phyloP scores from a whole-genome alignment of 805 yeast species.

The Clavispora phyllophila region DNA sequence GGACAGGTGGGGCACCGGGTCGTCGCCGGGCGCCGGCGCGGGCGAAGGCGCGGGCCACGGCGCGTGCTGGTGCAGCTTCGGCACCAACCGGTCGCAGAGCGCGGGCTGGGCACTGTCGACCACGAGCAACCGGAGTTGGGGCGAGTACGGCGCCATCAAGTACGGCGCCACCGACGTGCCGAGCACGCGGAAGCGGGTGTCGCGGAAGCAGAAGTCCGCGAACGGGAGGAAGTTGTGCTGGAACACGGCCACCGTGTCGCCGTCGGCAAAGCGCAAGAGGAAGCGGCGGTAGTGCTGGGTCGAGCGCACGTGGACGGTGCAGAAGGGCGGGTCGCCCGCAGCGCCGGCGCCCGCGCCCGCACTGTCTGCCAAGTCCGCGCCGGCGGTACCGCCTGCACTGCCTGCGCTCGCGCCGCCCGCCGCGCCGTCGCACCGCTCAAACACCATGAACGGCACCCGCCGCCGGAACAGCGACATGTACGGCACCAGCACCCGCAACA shows the following conservation, averaged over 20 bases:
- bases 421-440: slow-evolving; percentile 24
- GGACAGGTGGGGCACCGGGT: slow-evolving; percentile 29
- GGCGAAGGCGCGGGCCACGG: background rate
- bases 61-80: background rate
- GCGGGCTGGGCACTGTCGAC: slow-evolving; percentile 32
- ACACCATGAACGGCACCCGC: slow-evolving; percentile 29
- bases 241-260: slow-evolving; percentile 24
- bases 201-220: slow-evolving; percentile 33
- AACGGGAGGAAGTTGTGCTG: slow-evolving; percentile 34
- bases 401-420: slow-evolving; percentile 1
- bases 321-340: slow-evolving; percentile 17
- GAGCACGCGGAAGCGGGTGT: slow-evolving; percentile 33
- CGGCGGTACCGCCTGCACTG: background rate
- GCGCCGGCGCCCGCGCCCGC: no score
- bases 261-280: slow-evolving; percentile 23
- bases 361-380: background rate
- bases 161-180: slow-evolving; percentile 32
- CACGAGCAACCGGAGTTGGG: slow-evolving; percentile 28
- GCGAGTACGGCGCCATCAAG: slow-evolving; percentile 23
- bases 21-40: slow-evolving; percentile 11
- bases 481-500: slow-evolving; percentile 32
- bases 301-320: slow-evolving; percentile 27
- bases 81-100: slow-evolving; percentile 28
- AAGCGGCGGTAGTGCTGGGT: slow-evolving; percentile 24
- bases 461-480: slow-evolving; percentile 33